Evolutionary conservation across 345 rosid genomes (phyloP), one percentile per base, ranked within the genome.

Genomic region (Linum lewisii): DNA sequence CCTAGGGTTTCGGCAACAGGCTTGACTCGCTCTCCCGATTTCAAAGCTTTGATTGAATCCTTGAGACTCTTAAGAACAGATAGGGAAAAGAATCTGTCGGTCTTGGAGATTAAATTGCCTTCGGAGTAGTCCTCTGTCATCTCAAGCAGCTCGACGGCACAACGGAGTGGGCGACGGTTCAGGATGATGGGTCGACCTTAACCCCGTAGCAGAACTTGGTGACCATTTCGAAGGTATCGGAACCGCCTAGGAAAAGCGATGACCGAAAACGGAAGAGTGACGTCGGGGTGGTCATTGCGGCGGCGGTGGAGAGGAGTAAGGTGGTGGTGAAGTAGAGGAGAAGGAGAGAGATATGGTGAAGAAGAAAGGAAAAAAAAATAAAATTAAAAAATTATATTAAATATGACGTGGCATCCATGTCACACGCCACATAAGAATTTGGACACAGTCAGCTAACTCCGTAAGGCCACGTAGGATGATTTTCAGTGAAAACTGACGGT

Each of bases 191-290:
- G 32, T 86, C 97, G 68, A 87, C 49, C 71, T 83, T 93, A 56
- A 89, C 91, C 20, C 97, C 97, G 70, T 93, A 93, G 73, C 97
- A 93, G 80, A 87, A 93, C 83, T 86, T 93, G 10, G 94, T 87
- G 25, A 80, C 85, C 81, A 80, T 59, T 81, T 93, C 95, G 71
- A 93, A 93, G 14, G 89, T 72, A 57, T 85, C 89, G 11, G 99
- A 84, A 23, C 99, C 87, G 5, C 99, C 97, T 1, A 97, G 99
- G 32, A 93, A 89, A 34, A n/a, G n/a, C n/a, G n/a, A n/a, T n/a
- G n/a, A n/a, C n/a, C n/a, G n/a, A n/a, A n/a, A n/a, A n/a, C n/a
- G n/a, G n/a, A n/a, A n/a, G n/a, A n/a, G n/a, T n/a, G n/a, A n/a
- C n/a, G n/a, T n/a, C n/a, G n/a, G n/a, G n/a, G n/a, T n/a, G n/a